A percentile compares a stretch with the other conserved stretches of the same genome.
These are phyloP conservation scores for Luvunga scandens DNA, from an alignment of 345 rosid genomes.

Conservation along the genomic window DNA sequence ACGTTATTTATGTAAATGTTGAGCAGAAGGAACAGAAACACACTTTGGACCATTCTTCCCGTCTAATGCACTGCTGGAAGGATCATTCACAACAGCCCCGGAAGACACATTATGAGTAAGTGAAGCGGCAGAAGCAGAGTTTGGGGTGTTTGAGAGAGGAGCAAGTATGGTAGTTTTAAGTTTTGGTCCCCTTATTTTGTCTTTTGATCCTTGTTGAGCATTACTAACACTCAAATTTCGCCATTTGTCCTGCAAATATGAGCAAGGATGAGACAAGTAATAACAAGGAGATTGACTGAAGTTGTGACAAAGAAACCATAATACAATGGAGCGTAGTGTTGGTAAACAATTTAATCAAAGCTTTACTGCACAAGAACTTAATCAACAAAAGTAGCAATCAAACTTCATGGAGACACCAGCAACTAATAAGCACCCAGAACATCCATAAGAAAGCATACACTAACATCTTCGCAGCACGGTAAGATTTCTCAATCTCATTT, in stretches of 20 bases:
- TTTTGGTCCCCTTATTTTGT: constrained; percentile 48
- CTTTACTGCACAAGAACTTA: background rate
- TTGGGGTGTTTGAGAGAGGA: constrained; percentile 19
- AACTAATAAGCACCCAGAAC: background rate
- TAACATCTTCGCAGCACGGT: background rate
- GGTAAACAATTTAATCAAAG: background rate
- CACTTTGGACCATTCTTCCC: constrained; percentile 40
- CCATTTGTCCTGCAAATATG: constrained; percentile 70
- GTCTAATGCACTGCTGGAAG: constrained; percentile 24
- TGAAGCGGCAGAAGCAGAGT: constrained; percentile 37
- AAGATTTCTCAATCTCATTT: background rate
- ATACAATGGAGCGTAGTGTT: background rate
- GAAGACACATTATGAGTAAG: constrained; percentile 29
- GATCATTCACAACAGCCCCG: constrained; percentile 27
- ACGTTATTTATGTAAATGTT: background rate
- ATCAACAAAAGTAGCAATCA: background rate
- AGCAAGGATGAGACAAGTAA: constrained; percentile 13
- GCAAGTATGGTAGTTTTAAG: constrained; percentile 23
- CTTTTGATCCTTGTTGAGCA: constrained; percentile 53
- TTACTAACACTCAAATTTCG: constrained; percentile 66
- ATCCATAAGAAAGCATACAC: background rate
- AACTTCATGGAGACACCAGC: background rate
- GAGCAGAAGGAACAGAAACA: constrained; percentile 10
- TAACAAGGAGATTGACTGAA: background rate
- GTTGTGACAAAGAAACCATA: background rate